Base-by-base conservation (phyloP, 768 basidiomycete species). In the Tylopilus vinaceipallidus region DNA sequence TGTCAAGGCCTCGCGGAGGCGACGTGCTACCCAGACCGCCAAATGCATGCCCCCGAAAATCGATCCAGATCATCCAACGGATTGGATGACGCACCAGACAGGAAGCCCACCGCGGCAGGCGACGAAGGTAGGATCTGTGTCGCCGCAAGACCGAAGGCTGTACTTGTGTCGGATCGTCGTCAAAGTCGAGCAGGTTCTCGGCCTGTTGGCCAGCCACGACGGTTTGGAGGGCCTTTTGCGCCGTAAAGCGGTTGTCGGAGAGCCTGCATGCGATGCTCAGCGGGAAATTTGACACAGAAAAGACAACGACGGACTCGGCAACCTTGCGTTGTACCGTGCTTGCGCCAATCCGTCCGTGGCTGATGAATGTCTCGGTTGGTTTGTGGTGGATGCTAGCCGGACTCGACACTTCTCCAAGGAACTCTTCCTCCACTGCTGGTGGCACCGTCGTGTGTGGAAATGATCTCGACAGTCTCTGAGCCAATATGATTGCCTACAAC, bases 301-400 rank as follows among this genome's bases (percentile, higher is more conserved):
- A 49, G 42, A 43, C 41, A 49, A 24, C 36, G 2, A 73, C 84
- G 32, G 51, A 86, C 84, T 85, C 85, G 47, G 68, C 59, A 47
- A 73, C 81, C 68, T 78, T 85, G 59, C 77, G 75, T 55, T 83
- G 81, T 57, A 95, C 75, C 6, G 87, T 75, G 57, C 94, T 91
- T 0, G 84, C 90, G 8, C 92, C 87, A 48, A 98, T 76, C 42
- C 95, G 79, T 8, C 97, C 95, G 56, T 84, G 83, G 0, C 95
- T 95, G 48, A 99, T 82, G 61, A 99, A 99, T 0, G 97, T 98
- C 64, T 93, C 91, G 30, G 84, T 84, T 0, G 97, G 97, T 68
- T 97, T 98, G 73, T 99, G 97, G 65, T 99, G 98, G 2, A 95
- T 92, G 63, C 93, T 95, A 6, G 93, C 91, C 17, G 98, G 72